A percentile compares a stretch with the other conserved stretches of the same genome.
Conservation (phyloP, 768 basidiomycete species). For the Trametes villosa region DNA sequence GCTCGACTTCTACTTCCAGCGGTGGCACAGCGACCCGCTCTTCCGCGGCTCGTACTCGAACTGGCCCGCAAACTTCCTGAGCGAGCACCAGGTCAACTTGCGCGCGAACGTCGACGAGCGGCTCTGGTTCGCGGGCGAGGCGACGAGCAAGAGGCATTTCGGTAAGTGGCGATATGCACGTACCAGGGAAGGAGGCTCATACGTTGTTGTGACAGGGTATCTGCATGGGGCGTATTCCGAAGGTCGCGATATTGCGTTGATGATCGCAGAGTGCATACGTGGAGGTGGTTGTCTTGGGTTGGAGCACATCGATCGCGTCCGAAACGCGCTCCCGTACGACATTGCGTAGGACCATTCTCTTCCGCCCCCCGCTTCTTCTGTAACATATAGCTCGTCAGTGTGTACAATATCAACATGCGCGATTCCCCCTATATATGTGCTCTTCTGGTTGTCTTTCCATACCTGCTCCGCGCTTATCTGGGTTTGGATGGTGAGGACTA, state of each 20-base stretch:
- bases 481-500: too few species aligned
- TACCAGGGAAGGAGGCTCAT: neutral
- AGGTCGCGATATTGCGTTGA: conserved; percentile 46
- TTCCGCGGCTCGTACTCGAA: conserved; percentile 70
- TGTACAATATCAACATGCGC: neutral
- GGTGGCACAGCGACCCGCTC: conserved; percentile 56
- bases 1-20: conserved; percentile 54
- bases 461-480: too few species aligned
- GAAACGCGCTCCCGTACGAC: conserved; percentile 41
- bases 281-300: conserved; percentile 31
- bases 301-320: conserved; percentile 33
- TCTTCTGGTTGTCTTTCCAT: neutral
- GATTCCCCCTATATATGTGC: neutral
- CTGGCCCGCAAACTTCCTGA: conserved; percentile 67
- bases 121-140: conserved; percentile 70
- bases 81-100: conserved; percentile 55
- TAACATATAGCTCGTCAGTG: neutral
- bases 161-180: conserved; percentile 44
- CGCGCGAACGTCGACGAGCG: conserved; percentile 53
- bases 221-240: conserved; percentile 64
- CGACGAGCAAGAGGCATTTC: conserved; percentile 58
- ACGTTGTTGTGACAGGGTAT: conserved; percentile 43
- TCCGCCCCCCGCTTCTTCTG: too few species aligned
- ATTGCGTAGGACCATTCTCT: too few species aligned
- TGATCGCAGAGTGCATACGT: conserved; percentile 48